Evolutionary conservation across 1,139 yeast genomes (phyloP), one percentile per base, ranked within the genome.

Genomic region (Groenewaldozyma sp.): DNA sequence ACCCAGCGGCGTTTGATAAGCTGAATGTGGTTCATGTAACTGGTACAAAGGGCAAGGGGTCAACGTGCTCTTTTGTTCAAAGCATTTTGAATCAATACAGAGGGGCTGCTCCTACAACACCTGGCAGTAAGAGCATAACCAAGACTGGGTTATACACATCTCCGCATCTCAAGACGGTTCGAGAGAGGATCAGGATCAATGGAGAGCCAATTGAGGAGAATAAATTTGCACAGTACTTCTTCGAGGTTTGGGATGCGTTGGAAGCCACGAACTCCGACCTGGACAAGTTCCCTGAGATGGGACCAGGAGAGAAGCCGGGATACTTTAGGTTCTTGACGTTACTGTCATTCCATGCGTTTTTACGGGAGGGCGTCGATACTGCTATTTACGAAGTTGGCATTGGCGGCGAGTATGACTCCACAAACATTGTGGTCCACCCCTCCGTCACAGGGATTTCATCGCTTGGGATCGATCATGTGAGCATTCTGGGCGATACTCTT

Each of bases 41-140:
- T 0, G 99, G 99, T 20, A 93, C 99, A 1, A 93, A 93, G 60
- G 99, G 99, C 10, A 93, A 93, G 63, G 99, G 99, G 1, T 87
- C 96, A 1, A 88, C 97, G 0, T 91, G 96, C 64, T 96, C 98
- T 0, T 93, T 93, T 58, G 76, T 88, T 2, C 86, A 84, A 53
- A 78, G 93, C 2, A 86, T 91, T 35, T 63, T 93, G 45, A 58
- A 64, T 13, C 87, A 84, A 54, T 86, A 83, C 54, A 51, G 49
- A 24, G 58, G 60, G 28, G 13, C 60, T 7, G 7, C 7, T 11
- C 26, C 26, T 7, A n/a, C n/a, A n/a, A n/a, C n/a, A n/a, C n/a
- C n/a, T n/a, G n/a, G n/a, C n/a, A 27, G 14, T 11, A n/a, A 29
- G 17, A 21, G 20, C 6, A 16, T 76, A 42, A 56, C 62, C 35